Percentiles rank a stretch among this genome's conserved stretches.
Conservation (phyloP, 1,284 basidiomycete species). For the Rhodofomes roseus region DNA sequence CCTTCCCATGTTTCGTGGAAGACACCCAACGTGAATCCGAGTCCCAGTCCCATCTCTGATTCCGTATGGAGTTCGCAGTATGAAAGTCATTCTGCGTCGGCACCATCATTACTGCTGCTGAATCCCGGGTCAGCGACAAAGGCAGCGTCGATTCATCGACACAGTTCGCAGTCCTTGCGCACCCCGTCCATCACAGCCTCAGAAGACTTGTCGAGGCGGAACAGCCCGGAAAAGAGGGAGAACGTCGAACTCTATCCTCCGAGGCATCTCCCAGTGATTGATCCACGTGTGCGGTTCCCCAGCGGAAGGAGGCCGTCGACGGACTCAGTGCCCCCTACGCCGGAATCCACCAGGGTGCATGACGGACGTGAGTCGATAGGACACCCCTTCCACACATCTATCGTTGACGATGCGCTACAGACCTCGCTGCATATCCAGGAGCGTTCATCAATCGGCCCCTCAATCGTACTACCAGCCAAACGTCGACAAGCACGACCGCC, state of each 20-base stretch:
- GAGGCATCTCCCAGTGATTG: constrained; percentile 26
- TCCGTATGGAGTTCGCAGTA: constrained; percentile 16
- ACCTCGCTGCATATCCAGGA: constrained; percentile 6
- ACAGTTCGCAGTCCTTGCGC: constrained; percentile 22
- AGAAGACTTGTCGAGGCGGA: constrained; percentile 19
- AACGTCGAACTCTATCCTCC: not conserved
- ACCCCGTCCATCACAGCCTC: constrained; percentile 17
- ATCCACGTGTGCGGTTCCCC: constrained; percentile 23
- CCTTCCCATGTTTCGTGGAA: constrained; percentile 28
- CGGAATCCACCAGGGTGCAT: constrained; percentile 24
- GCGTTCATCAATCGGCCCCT: constrained; percentile 55
- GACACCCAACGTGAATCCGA: constrained; percentile 13
- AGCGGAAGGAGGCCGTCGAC: constrained; percentile 18
- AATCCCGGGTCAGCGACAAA: constrained; percentile 8
- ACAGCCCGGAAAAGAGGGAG: constrained; percentile 2
- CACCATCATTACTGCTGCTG: constrained; percentile 16
- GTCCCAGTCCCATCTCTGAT: constrained; percentile 12
- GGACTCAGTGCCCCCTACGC: constrained; percentile 28
- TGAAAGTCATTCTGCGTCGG: constrained; percentile 18
- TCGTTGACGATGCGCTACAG: not conserved
- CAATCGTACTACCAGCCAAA: constrained; percentile 52
- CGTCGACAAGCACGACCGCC: constrained; percentile 47
- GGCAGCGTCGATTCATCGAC: constrained; percentile 15
- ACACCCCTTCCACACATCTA: not conserved
- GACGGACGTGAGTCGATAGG: constrained; percentile 12